These are phyloP conservation scores for Pharus latifolius DNA, from an alignment of 176 grass and related monocot genomes.

Conservation along the genomic window DNA sequence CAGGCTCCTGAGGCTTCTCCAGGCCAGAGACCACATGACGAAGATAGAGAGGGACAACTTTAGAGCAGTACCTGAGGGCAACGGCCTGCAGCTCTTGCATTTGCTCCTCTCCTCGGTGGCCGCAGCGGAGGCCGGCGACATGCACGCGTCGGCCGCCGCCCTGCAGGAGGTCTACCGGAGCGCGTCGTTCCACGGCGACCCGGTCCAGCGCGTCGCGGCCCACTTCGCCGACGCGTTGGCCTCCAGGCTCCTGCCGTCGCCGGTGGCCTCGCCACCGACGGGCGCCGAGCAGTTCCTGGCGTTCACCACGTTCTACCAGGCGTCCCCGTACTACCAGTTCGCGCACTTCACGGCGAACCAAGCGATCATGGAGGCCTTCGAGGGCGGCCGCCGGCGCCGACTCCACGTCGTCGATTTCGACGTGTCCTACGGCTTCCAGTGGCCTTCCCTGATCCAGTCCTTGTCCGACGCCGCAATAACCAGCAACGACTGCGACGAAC, in stretches of 20 bases:
- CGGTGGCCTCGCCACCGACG: not conserved
- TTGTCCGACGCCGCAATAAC: conserved; percentile 34
- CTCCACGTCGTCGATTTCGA: conserved; percentile 81
- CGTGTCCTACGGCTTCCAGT: conserved; percentile 78
- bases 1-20: conserved; percentile 27
- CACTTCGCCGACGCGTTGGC: conserved; percentile 60
- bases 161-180: conserved; percentile 44
- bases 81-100: conserved; percentile 25
- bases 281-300: conserved; percentile 38
- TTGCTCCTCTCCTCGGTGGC: conserved; percentile 40
- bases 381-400: conserved; percentile 10
- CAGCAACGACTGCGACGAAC: not conserved
- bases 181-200: conserved; percentile 35
- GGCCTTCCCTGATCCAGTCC: conserved; percentile 89
- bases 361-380: conserved; percentile 78
- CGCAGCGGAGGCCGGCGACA: conserved; percentile 22
- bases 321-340: conserved; percentile 60
- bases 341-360: conserved; percentile 95
- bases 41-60: not conserved
- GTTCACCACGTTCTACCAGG: conserved; percentile 65
- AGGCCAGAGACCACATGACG: conserved; percentile 31
- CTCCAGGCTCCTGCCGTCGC: conserved; percentile 15
- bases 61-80: not conserved
- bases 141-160: conserved; percentile 16
- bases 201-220: conserved; percentile 44